These are phyloP conservation scores for Arthroderma sp. DNA, from an alignment of 2,329 filamentous ascomycete species.

Conservation along the genomic window DNA sequence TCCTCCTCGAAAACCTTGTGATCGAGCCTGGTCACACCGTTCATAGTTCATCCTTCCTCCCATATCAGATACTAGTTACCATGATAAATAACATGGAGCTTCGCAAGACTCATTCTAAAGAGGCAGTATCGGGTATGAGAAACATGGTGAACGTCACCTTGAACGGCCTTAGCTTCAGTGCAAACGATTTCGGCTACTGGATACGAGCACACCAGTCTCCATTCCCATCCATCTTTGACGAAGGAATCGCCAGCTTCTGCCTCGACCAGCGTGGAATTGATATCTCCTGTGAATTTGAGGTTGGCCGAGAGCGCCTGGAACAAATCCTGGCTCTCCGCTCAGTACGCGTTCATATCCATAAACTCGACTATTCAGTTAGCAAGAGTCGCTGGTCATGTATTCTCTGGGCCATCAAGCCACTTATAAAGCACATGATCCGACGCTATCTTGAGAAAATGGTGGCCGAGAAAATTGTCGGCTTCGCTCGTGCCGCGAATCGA, in stretches of 20 bases:
- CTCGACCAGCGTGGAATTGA: slow-evolving; percentile 82
- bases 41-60: slow-evolving; percentile 78
- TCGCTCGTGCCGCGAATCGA: slow-evolving; percentile 62
- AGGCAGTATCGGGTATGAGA: slow-evolving; percentile 54
- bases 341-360: slow-evolving; percentile 73
- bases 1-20: slow-evolving; percentile 81
- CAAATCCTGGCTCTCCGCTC: slow-evolving; percentile 65
- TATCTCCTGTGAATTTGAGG: slow-evolving; percentile 70
- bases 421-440: slow-evolving; percentile 68
- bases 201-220: slow-evolving; percentile 61
- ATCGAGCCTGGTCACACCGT: slow-evolving; percentile 76
- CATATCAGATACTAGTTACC: slow-evolving; percentile 67
- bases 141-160: slow-evolving; percentile 67
- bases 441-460: slow-evolving; percentile 70
- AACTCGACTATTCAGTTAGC: slow-evolving; percentile 65
- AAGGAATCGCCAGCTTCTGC: slow-evolving; percentile 74
- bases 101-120: slow-evolving; percentile 57
- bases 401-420: slow-evolving; percentile 71
- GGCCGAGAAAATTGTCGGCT: slow-evolving; percentile 56
- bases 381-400: slow-evolving; percentile 60
- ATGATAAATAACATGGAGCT: slow-evolving; percentile 81
- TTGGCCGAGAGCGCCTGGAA: slow-evolving; percentile 65
- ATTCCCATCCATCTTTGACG: slow-evolving; percentile 56
- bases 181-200: slow-evolving; percentile 84
- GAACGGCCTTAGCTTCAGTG: slow-evolving; percentile 69